A percentile compares a stretch with the other conserved stretches of the same genome.
phyloP scores from a whole-genome alignment of 495 filamentous ascomycete species.

The Penicillium diatomitis region DNA sequence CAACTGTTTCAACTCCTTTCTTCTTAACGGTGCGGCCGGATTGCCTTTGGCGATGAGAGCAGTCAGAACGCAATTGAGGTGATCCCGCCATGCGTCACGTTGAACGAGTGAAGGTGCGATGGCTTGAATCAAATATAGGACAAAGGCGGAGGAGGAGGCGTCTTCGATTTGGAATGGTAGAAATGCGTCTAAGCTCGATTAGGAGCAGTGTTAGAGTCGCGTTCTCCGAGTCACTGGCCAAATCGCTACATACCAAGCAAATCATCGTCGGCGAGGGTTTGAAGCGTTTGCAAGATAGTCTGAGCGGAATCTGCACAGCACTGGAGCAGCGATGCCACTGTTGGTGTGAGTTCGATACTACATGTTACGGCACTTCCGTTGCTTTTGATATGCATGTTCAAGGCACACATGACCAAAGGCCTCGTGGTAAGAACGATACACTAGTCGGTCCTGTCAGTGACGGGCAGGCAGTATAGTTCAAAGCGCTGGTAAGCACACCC shows the following conservation, averaged over 20 bases:
- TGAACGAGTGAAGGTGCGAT: slow-evolving; percentile 18
- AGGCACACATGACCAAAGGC: slow-evolving; percentile 25
- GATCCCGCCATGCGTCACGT: slow-evolving; percentile 19
- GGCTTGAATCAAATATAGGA: slow-evolving; percentile 20
- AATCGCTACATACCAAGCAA: slow-evolving; percentile 13
- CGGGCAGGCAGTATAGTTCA: neutral
- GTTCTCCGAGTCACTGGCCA: too few relatives aligned
- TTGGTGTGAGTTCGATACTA: slow-evolving; percentile 8
- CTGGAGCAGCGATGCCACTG: slow-evolving; percentile 22
- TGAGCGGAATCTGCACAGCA: slow-evolving; percentile 26
- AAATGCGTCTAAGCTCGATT: slow-evolving; percentile 16
- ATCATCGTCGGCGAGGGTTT: slow-evolving; percentile 21
- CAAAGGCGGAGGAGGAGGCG: slow-evolving; percentile 24
- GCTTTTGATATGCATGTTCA: slow-evolving; percentile 19
- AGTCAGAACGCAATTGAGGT: slow-evolving; percentile 16
- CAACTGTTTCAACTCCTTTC: slow-evolving; percentile 17
- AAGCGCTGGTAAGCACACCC: neutral
- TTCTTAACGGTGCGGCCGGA: slow-evolving; percentile 17
- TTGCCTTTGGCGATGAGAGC: slow-evolving; percentile 20
- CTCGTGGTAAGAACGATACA: slow-evolving; percentile 24
- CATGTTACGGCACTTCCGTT: too few relatives aligned
- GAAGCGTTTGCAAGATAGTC: slow-evolving; percentile 24
- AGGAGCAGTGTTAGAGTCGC: too few relatives aligned
- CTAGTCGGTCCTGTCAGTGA: slow-evolving; percentile 6
- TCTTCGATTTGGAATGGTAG: slow-evolving; percentile 27